A percentile compares a stretch with the other conserved stretches of the same genome.
These are phyloP conservation scores for Vigna angularis DNA, from an alignment of 306 rosid species.

Conservation along the genomic window DNA sequence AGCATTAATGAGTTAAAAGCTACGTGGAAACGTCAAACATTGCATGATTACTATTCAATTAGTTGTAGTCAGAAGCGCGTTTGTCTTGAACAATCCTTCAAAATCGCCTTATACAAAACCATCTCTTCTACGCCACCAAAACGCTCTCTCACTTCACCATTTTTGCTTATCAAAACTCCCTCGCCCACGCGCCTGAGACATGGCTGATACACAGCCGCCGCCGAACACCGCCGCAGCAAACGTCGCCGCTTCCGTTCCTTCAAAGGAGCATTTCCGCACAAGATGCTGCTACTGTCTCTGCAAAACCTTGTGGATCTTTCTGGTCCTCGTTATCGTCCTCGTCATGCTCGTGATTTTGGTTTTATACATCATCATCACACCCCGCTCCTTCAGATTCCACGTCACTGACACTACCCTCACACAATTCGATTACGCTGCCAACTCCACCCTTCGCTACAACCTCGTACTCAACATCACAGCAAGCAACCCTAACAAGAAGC, in stretches of 20 bases:
- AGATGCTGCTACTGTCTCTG: conserved; percentile 53
- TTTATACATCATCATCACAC: conserved; percentile 42
- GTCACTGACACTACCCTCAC: conserved; percentile 33
- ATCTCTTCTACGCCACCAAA: neutral
- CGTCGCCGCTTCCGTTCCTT: neutral
- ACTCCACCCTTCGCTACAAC: conserved; percentile 39
- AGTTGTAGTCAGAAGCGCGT: neutral
- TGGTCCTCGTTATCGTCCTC: conserved; percentile 39
- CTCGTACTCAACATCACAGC: neutral
- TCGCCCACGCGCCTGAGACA: neutral
- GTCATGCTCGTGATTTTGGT: conserved; percentile 37
- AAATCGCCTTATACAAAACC: neutral
- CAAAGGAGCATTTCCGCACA: neutral
- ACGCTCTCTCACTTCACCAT: neutral
- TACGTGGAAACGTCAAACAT: neutral
- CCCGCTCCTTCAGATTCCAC: conserved; percentile 53
- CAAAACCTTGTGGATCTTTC: conserved; percentile 50
- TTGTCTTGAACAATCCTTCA: neutral
- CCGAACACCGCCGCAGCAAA: neutral
- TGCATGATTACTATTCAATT: neutral
- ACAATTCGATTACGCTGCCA: conserved; percentile 50
- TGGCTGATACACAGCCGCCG: neutral
- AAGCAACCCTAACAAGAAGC: no score
- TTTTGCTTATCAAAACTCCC: neutral
- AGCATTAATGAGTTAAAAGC: neutral